Conservation (phyloP, 495 filamentous ascomycete species). For the Podospora fimiseda region DNA sequence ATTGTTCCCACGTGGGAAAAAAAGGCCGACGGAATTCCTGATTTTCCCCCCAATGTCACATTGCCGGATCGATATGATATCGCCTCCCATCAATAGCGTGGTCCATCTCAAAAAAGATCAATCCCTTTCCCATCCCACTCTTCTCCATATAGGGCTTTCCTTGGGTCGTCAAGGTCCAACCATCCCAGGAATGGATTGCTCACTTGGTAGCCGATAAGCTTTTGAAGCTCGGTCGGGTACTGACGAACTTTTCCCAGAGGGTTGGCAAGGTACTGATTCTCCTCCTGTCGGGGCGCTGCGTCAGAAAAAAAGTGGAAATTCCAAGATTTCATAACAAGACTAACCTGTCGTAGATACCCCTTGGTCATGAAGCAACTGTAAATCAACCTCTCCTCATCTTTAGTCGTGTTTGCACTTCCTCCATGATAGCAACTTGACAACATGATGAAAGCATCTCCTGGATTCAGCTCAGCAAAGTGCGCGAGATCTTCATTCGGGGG, state of each 20-base stretch:
- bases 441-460: slow-evolving; percentile 31
- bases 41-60: too few species aligned
- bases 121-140: not conserved
- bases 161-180: slow-evolving; percentile 4
- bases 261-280: slow-evolving; percentile 5
- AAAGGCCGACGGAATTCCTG: too few species aligned
- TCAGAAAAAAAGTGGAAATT: too few species aligned
- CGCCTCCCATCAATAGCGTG: too few species aligned
- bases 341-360: slow-evolving; percentile 6
- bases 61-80: too few species aligned
- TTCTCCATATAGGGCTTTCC: not conserved
- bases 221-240: slow-evolving; percentile 1
- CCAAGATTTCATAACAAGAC: too few species aligned
- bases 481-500: slow-evolving; percentile 15
- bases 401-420: slow-evolving; percentile 22
- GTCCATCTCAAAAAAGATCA: not conserved
- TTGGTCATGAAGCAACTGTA: slow-evolving; percentile 7
- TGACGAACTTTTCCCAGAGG: not conserved
- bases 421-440: slow-evolving; percentile 26
- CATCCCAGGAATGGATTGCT: slow-evolving; percentile 4
- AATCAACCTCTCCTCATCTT: slow-evolving; percentile 15
- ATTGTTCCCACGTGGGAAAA: too few species aligned
- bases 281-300: too few species aligned
- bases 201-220: slow-evolving; percentile 5
- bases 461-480: slow-evolving; percentile 24